Evolutionary conservation across 306 rosid species (phyloP), one percentile per base, ranked within the genome.

Genomic region (Rosa chinensis): DNA sequence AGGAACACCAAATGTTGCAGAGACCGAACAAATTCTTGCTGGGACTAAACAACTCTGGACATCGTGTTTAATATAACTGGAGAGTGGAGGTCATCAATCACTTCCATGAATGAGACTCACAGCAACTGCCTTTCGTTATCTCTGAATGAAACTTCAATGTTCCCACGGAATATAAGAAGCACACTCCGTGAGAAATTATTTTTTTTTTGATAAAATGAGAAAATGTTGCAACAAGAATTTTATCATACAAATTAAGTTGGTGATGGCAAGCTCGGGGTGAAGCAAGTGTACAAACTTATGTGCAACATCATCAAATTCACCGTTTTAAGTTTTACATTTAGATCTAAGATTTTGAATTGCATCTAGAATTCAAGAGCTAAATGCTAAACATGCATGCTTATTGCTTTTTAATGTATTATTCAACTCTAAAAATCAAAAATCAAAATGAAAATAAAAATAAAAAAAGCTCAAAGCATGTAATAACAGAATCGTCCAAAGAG

Each of bases 401-500:
- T 32, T 32, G 3, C 37, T 32, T 32, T 32, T 32, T 32, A 32
- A 32, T 32, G 37, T 32, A 32, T 32, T 32, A 32, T 32, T 32
- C 37, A 32, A 2, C 37, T 32, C 37, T 32, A 50, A 12, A 49
- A 49, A 44, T 44, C 5, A 6, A 16, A 2, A 2, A 55, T 55
- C 4, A 20, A 56, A 20, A 9, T 55, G 2, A 32, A 32, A 32
- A 32, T 32, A 32, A 32, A 32, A 32, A 32, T 32, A 2, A 25
- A 18, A 9, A 56, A 21, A n/a, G 9, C n/a, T 8, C 5, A 21
- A 21, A 21, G n/a, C 32, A 10, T 18, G 12, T 63, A 39, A 37
- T 68, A 25, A 5, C 13, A 47, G 14, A 32, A 58, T 32, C 52
- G 68, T 76, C 76, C 76, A 84, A 35, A 71, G 56, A 44, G 52